phyloP scores from a whole-genome alignment of 768 basidiomycete species.

The Trametes cinnabarina region DNA sequence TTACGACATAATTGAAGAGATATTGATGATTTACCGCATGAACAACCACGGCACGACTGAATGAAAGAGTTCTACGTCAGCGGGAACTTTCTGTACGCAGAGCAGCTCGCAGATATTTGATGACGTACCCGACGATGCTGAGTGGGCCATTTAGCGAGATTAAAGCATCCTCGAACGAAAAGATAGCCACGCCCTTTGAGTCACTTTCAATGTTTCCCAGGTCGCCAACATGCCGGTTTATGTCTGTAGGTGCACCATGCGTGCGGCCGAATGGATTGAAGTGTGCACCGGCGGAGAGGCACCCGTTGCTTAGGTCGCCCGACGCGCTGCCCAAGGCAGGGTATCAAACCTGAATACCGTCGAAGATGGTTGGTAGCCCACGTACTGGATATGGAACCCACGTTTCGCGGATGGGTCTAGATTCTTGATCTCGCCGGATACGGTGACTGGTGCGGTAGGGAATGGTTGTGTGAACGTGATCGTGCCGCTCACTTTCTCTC shows the following conservation, averaged over 20 bases:
- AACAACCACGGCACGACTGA: slow-evolving; percentile 68
- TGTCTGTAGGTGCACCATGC: slow-evolving; percentile 62
- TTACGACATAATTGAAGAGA: background rate
- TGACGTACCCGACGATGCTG: slow-evolving; percentile 66
- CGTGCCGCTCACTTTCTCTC: slow-evolving; percentile 62
- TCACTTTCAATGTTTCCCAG: slow-evolving; percentile 73
- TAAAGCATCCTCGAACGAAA: slow-evolving; percentile 56
- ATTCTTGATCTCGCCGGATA: slow-evolving; percentile 61
- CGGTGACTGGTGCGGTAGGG: slow-evolving; percentile 48
- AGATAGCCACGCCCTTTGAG: slow-evolving; percentile 50
- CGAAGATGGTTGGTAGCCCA: background rate
- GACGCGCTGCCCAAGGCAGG: slow-evolving; percentile 22
- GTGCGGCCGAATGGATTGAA: slow-evolving; percentile 68
- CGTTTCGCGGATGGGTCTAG: slow-evolving; percentile 56
- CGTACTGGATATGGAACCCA: slow-evolving; percentile 84
- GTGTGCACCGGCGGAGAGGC: slow-evolving; percentile 67
- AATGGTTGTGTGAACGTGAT: slow-evolving; percentile 62
- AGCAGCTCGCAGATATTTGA: background rate
- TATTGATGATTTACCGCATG: slow-evolving; percentile 47
- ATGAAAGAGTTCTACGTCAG: background rate
- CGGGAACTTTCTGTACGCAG: background rate
- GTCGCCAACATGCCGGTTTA: slow-evolving; percentile 69
- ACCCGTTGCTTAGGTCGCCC: slow-evolving; percentile 68
- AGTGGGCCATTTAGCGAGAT: slow-evolving; percentile 67
- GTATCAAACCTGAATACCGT: too few species aligned